A percentile compares a stretch with the other conserved stretches of the same genome.
Conservation (phyloP, 2,329 filamentous ascomycete genomes). For the Diaporthe helianthi region DNA sequence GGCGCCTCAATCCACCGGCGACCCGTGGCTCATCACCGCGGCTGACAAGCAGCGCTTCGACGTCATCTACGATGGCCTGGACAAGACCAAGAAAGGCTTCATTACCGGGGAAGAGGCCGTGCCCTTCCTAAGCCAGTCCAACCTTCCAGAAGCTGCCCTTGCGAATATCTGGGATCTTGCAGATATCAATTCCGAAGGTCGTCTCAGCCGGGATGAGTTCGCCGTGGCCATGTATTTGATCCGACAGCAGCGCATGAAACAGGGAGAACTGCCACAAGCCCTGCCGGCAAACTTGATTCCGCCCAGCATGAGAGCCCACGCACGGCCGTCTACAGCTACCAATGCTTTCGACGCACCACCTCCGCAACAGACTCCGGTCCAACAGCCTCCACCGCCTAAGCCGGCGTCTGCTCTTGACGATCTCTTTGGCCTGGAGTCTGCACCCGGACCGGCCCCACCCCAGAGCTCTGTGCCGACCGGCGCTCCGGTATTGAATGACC, state of each 20-base stretch:
- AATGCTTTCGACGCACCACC: constrained; percentile 59
- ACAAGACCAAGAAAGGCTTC: constrained; percentile 79
- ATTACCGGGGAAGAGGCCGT: constrained; percentile 96
- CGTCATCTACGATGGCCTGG: constrained; percentile 81
- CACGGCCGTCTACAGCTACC: constrained; percentile 54
- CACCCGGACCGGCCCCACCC: constrained; percentile 56
- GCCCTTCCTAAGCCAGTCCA: constrained; percentile 90
- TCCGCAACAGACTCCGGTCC: constrained; percentile 45
- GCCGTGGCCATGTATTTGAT: constrained; percentile 98
- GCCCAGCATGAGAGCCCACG: constrained; percentile 78
- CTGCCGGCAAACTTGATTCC: constrained; percentile 84
- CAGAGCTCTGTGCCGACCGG: constrained; percentile 75
- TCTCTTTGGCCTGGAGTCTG: constrained; percentile 87
- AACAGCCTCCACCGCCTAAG: constrained; percentile 48
- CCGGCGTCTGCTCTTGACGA: constrained; percentile 82
- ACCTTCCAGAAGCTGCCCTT: constrained; percentile 84
- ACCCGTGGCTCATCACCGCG: constrained; percentile 80
- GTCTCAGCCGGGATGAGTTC: constrained; percentile 87
- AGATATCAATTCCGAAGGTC: constrained; percentile 90
- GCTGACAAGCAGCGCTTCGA: constrained; percentile 90
- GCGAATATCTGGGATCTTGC: constrained; percentile 98
- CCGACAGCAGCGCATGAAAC: constrained; percentile 81
- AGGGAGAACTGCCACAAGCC: constrained; percentile 74
- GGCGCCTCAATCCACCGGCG: constrained; percentile 54
- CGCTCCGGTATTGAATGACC: constrained; percentile 67